A percentile compares a stretch with the other conserved stretches of the same genome.
Conservation (phyloP, 495 filamentous ascomycete species). For the Aspergillus bridgeri region DNA sequence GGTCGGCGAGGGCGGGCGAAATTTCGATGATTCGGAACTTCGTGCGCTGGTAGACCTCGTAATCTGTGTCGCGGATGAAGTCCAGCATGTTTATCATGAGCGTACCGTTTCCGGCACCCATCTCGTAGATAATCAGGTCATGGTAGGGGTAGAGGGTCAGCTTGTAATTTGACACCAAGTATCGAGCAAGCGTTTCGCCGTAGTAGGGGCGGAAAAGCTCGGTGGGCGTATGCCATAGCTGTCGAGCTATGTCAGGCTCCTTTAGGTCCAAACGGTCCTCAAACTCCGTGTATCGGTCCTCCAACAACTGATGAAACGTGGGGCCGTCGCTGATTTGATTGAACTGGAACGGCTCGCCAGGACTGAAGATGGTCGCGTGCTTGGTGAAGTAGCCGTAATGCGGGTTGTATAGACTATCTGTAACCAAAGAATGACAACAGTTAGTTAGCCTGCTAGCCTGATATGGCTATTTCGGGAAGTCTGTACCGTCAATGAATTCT, state of each 20-base stretch:
- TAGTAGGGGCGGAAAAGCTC: slow-evolving; percentile 97
- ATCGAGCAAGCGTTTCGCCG: slow-evolving; percentile 91
- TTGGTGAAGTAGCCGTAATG: slow-evolving; percentile 98
- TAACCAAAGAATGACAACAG: neutral
- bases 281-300: slow-evolving; percentile 79
- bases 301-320: slow-evolving; percentile 72
- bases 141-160: slow-evolving; percentile 90
- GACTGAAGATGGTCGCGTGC: slow-evolving; percentile 92
- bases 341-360: slow-evolving; percentile 93
- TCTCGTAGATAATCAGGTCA: slow-evolving; percentile 97
- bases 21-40: slow-evolving; percentile 97
- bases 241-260: slow-evolving; percentile 68
- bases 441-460: neutral
- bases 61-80: slow-evolving; percentile 86
- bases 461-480: neutral
- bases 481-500: slow-evolving; percentile 92
- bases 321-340: slow-evolving; percentile 72
- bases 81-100: slow-evolving; percentile 98
- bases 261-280: slow-evolving; percentile 79
- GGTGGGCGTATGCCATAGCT: slow-evolving; percentile 98
- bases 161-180: slow-evolving; percentile 93
- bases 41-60: slow-evolving; percentile 89
- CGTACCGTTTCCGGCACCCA: slow-evolving; percentile 96
- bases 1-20: slow-evolving; percentile 67
- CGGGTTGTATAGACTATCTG: slow-evolving; percentile 96